These are phyloP conservation scores for Capsicum baccatum DNA, from an alignment of 257 asterid species.

Conservation along the genomic window DNA sequence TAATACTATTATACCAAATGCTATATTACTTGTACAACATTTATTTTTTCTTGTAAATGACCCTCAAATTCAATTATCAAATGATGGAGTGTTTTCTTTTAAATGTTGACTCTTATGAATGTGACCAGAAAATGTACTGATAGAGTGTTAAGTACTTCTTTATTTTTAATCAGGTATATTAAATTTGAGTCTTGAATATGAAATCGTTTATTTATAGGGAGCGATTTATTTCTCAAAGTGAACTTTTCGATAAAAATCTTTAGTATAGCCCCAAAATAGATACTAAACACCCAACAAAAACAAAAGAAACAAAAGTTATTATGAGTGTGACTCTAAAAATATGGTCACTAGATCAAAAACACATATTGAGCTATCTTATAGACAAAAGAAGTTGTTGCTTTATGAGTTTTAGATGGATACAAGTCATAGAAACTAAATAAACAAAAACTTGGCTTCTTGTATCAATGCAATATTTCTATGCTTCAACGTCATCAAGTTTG, in stretches of 20 bases:
- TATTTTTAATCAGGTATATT: neutral
- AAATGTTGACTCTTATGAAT: neutral
- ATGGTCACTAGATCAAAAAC: neutral
- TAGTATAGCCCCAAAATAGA: neutral
- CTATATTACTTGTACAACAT: too few relatives aligned
- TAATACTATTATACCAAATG: too few relatives aligned
- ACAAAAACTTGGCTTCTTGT: neutral
- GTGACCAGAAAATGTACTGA: neutral
- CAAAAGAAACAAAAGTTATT: neutral
- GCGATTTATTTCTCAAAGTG: neutral
- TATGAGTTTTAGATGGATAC: neutral
- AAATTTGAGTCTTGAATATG: rapidly evolving
- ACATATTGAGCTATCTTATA: neutral
- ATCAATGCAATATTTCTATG: neutral
- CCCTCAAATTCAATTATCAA: too few relatives aligned
- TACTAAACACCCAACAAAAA: rapidly evolving
- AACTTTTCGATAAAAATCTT: rapidly evolving
- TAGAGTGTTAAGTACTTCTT: neutral
- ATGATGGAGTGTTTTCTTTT: neutral
- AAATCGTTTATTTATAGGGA: neutral
- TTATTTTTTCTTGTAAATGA: too few relatives aligned
- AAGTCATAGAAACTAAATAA: neutral
- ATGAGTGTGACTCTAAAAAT: neutral
- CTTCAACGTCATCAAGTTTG: neutral
- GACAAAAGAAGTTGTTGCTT: neutral